Conservation (phyloP, 768 basidiomycete genomes). For the Paxillus rubicundulus region DNA sequence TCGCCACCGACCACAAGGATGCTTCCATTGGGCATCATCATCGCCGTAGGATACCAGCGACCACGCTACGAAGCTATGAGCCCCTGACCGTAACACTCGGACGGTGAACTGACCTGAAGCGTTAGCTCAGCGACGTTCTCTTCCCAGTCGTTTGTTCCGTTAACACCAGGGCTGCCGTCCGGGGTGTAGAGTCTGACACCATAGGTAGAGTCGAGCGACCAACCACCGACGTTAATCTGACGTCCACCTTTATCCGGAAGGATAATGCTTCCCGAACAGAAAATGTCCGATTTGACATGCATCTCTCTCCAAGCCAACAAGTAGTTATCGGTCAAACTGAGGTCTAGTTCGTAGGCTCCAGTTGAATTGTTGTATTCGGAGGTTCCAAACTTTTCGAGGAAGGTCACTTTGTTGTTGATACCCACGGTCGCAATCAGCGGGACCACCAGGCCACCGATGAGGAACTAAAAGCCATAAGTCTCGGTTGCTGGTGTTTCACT, state of each 20-base stretch:
- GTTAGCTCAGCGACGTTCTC: conserved; percentile 57
- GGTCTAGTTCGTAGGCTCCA: conserved; percentile 76
- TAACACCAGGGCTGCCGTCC: conserved; percentile 62
- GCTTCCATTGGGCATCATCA: conserved; percentile 70
- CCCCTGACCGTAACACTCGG: not conserved
- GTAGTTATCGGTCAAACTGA: conserved; percentile 48
- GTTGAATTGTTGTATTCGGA: conserved; percentile 62
- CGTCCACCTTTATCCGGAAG: conserved; percentile 69
- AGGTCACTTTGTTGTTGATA: conserved; percentile 77
- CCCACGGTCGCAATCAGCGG: conserved; percentile 75
- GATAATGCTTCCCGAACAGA: conserved; percentile 72
- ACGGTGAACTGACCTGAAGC: conserved; percentile 50
- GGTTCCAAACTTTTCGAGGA: conserved; percentile 74
- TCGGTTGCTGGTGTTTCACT: not conserved
- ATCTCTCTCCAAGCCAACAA: conserved; percentile 65
- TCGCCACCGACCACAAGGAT: conserved; percentile 76
- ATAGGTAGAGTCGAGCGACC: conserved; percentile 70
- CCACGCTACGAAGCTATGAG: conserved; percentile 41
- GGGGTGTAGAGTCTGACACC: conserved; percentile 75
- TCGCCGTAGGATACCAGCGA: conserved; percentile 71
- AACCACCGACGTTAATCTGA: conserved; percentile 34
- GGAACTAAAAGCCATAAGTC: conserved; percentile 32
- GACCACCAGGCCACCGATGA: conserved; percentile 60
- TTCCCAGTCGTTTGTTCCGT: conserved; percentile 78
- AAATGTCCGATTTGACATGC: conserved; percentile 76